These are phyloP conservation scores for Rhizoctonia solani DNA, from an alignment of 1,284 basidiomycete species.

Conservation along the genomic window DNA sequence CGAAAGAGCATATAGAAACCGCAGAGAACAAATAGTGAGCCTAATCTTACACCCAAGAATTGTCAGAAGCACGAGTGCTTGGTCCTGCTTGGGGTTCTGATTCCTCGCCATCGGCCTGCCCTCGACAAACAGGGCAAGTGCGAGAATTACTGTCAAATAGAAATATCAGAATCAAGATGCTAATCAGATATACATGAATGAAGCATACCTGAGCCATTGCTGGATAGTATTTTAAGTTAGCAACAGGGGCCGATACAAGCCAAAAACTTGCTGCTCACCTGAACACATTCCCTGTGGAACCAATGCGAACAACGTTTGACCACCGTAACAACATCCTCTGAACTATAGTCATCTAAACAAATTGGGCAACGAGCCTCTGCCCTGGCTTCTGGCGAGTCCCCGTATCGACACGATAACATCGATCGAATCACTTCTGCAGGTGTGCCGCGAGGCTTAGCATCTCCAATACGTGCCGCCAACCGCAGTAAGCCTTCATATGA, in stretches of 20 bases:
- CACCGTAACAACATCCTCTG: slow-evolving; percentile 33
- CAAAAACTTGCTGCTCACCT: slow-evolving; percentile 28
- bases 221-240: neutral
- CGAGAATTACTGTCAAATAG: slow-evolving; percentile 26
- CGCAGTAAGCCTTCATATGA: slow-evolving; percentile 39
- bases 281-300: slow-evolving; percentile 38
- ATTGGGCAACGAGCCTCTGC: slow-evolving; percentile 38
- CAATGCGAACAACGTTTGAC: slow-evolving; percentile 37
- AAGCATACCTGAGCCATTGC: slow-evolving; percentile 35
- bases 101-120: slow-evolving; percentile 27
- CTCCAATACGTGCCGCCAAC: slow-evolving; percentile 38
- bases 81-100: slow-evolving; percentile 14
- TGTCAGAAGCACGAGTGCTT: neutral
- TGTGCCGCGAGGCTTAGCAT: slow-evolving; percentile 36
- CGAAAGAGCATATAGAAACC: neutral
- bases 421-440: slow-evolving; percentile 32
- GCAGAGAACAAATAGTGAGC: neutral
- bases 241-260: too few relatives aligned
- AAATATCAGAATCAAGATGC: neutral
- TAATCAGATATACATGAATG: neutral
- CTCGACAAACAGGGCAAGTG: slow-evolving; percentile 37
- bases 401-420: slow-evolving; percentile 32
- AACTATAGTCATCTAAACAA: slow-evolving; percentile 38
- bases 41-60: slow-evolving; percentile 9
- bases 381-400: slow-evolving; percentile 27